Evolutionary conservation across 2,329 filamentous ascomycete genomes (phyloP).

Genomic region (Cladosporium colombiae): DNA sequence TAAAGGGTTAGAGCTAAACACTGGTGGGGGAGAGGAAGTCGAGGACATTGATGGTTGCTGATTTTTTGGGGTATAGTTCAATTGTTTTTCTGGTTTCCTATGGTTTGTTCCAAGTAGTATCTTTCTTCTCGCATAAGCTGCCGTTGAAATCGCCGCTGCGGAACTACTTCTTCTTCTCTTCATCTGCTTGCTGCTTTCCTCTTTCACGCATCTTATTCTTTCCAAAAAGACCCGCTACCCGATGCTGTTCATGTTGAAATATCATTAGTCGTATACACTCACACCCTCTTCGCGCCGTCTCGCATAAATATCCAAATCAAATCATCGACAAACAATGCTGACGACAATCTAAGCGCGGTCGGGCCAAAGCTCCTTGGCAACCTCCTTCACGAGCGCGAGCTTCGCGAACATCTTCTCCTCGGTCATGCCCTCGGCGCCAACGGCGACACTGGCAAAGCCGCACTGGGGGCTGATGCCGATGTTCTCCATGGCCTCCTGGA

Average conservation of each 20-base stretch:
- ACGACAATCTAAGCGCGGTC: constrained; percentile 30
- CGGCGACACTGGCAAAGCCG: constrained; percentile 41
- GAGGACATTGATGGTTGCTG: neutral
- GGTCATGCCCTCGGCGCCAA: constrained; percentile 41
- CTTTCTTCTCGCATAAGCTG: constrained; percentile 9
- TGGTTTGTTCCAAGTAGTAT: neutral
- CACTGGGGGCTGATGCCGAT: constrained; percentile 43
- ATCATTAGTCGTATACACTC: constrained; percentile 17
- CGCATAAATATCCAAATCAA: neutral
- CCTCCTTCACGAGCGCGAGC: constrained; percentile 39
- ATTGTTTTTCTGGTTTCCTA: constrained; percentile 4
- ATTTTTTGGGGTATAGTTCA: neutral
- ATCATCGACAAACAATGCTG: neutral
- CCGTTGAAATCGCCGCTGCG: constrained; percentile 18
- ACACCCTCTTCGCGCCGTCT: neutral
- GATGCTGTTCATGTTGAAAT: constrained; percentile 21
- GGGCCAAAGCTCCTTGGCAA: constrained; percentile 41
- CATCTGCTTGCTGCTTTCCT: neutral
- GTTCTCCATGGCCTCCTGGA: constrained; percentile 41
- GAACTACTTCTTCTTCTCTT: neutral
- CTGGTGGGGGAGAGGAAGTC: neutral
- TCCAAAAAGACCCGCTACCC: neutral
- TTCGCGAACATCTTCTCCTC: constrained; percentile 43
- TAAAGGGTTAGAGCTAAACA: too few relatives aligned
- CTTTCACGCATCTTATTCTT: neutral